Evolutionary conservation across 2,329 filamentous ascomycete species (phyloP), one percentile per base, ranked within the genome.

Genomic region (Trichoderma sp.): DNA sequence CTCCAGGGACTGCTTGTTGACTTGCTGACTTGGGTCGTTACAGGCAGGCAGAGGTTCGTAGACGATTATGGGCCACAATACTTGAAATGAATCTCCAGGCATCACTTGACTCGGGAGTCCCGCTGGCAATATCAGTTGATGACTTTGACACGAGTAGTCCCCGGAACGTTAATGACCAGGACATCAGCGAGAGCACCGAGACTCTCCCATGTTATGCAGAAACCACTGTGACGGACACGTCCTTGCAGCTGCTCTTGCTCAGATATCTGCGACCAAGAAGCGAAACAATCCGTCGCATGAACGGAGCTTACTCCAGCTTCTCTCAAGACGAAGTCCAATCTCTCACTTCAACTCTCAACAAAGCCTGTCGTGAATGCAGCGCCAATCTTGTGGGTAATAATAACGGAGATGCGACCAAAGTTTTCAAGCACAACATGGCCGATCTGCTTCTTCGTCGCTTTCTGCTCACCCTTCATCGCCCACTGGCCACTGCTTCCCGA

Each of bases 41-140:
- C 18, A 43, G 39, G 7, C 79, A 81, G 21, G 79, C 81, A 1
- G 87, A 89, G 75, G 81, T 89, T 75, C 81, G 86, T 3, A 79
- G 86, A 5, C 79, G 87, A 2, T 73, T 89, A 1, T 89, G 87
- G 87, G 82, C 83, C 6, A 86, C 85, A 0, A 81, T 87, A 14
- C 69, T 87, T 3, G 86, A 88, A 73, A 75, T 88, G 1, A 82
- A 83, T n/a, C 68, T 88, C 13, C 84, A 87, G 73, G 78, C 81
- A 1, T 81, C 83, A n/a, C 76, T 86, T 21, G 83, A 85, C 68
- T 81, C 83, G 0, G 86, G 86, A 0, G 83, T 83, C 1, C 81
- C 82, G 1, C 83, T 85, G 2, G 76, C 86, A 8, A 76, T 87
- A 10, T 79, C 81, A 0, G 60, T 74, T 0, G 73, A 80, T 14